phyloP scores from a whole-genome alignment of 2,329 filamentous ascomycete species.

The Dactylonectria macrodidyma region DNA sequence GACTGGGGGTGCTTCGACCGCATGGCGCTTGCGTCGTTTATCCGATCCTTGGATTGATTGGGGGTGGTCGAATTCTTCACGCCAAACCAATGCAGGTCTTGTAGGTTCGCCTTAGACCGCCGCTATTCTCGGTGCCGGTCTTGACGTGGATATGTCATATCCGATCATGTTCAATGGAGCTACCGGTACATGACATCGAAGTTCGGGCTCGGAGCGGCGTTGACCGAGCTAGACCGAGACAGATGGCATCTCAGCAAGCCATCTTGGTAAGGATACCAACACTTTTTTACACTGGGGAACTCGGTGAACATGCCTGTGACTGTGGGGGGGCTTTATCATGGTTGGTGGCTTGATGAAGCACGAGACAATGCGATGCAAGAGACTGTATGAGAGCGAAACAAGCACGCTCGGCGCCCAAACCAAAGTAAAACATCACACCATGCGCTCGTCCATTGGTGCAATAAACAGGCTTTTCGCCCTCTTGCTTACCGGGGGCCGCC shows the following conservation, averaged over 20 bases:
- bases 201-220: constrained; percentile 1
- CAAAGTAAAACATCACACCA: constrained; percentile 21
- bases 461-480: constrained; percentile 29
- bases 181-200: not conserved
- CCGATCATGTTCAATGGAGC: not conserved
- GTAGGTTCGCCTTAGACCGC: constrained; percentile 12
- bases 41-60: not conserved
- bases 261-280: not conserved
- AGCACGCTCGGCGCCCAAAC: not conserved
- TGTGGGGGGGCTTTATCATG: constrained; percentile 5
- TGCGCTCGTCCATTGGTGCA: constrained; percentile 16
- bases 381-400: constrained; percentile 7
- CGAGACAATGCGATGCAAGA: not conserved
- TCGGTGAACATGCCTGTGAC: not conserved
- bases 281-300: not conserved
- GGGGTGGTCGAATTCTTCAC: not conserved
- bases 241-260: not conserved
- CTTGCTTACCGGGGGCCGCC: constrained; percentile 2
- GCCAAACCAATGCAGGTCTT: constrained; percentile 14
- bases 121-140: constrained; percentile 3
- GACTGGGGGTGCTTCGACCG: not conserved
- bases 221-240: constrained; percentile 22
- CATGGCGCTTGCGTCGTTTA: not conserved
- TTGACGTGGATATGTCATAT: constrained; percentile 16
- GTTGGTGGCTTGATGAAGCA: constrained; percentile 9